Evolutionary conservation across 352 stramenopile species (phyloP).

Genomic region (Plasmopara halstedii): DNA sequence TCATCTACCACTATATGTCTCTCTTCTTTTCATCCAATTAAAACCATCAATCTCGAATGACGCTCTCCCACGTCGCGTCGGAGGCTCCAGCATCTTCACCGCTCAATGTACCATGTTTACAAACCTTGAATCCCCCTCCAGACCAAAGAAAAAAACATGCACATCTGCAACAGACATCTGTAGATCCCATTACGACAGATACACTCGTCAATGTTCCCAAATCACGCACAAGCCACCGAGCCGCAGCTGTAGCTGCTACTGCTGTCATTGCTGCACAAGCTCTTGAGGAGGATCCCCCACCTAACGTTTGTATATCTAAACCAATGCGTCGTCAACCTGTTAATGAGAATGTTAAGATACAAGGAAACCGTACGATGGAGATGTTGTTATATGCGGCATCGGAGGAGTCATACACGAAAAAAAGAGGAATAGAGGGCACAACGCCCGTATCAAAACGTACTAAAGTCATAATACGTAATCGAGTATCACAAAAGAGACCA

Average conservation of each 20-base stretch:
- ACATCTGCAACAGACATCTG: background rate
- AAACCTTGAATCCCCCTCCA: too few relatives aligned
- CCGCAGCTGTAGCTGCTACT: conserved; percentile 4
- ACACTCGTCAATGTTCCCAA: background rate
- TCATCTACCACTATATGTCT: too few relatives aligned
- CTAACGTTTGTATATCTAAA: too few relatives aligned
- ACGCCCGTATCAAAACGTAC: conserved; percentile 3
- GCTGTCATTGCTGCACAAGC: conserved; percentile 8
- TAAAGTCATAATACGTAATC: background rate
- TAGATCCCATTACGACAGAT: background rate
- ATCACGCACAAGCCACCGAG: conserved; percentile 2
- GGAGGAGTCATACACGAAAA: conserved; percentile 4
- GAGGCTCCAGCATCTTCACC: background rate
- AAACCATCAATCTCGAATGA: too few relatives aligned
- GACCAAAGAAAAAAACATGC: too few relatives aligned
- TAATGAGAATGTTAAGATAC: background rate
- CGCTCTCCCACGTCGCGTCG: background rate
- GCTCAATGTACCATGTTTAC: too few relatives aligned
- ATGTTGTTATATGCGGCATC: conserved; percentile 3
- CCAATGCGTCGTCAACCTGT: background rate
- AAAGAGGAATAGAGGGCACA: conserved; percentile 3
- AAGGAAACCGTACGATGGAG: conserved; percentile 3
- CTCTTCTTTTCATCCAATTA: background rate
- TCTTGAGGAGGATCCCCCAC: conserved; percentile 4
- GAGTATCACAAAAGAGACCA: background rate